These are phyloP conservation scores for Diplodia scrobiculata DNA, from an alignment of 2,329 filamentous ascomycete genomes.

Conservation along the genomic window DNA sequence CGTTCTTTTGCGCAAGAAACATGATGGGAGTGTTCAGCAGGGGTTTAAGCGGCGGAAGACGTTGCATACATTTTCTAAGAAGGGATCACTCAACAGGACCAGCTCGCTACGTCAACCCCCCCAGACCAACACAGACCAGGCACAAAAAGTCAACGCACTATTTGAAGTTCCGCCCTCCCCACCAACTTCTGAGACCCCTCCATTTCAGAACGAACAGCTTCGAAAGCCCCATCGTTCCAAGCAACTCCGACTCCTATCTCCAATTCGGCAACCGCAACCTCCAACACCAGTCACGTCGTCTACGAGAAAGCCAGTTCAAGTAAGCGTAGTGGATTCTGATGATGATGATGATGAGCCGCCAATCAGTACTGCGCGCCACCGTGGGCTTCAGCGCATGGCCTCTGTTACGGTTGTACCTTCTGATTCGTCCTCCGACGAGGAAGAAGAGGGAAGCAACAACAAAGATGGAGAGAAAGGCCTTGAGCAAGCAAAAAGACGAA, in stretches of 20 bases:
- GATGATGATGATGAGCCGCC: conserved; percentile 28
- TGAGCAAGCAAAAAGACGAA: conserved; percentile 45
- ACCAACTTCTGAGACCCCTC: conserved; percentile 43
- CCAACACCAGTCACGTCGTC: conserved; percentile 32
- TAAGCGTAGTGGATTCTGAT: not conserved
- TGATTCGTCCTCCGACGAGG: conserved; percentile 32
- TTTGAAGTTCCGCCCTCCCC: conserved; percentile 50
- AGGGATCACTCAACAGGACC: conserved; percentile 16
- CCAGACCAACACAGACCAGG: not conserved
- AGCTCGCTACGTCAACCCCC: conserved; percentile 12
- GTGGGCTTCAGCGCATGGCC: not conserved
- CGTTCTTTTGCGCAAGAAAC: conserved; percentile 31
- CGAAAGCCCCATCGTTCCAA: conserved; percentile 17
- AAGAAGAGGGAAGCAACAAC: conserved; percentile 38
- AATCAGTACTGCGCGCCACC: conserved; percentile 9
- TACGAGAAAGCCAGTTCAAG: not conserved
- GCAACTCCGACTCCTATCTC: conserved; percentile 23
- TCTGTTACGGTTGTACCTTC: conserved; percentile 22
- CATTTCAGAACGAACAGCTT: not conserved
- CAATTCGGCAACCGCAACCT: conserved; percentile 11
- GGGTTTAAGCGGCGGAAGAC: conserved; percentile 34
- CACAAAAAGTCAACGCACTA: conserved; percentile 33
- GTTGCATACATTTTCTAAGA: conserved; percentile 20
- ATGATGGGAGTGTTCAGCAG: conserved; percentile 30
- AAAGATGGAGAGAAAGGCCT: conserved; percentile 40